Percentiles rank a stretch among this genome's conserved stretches.
Conservation (phyloP, 73 alveolate species). For the Paramecium bursaria region DNA sequence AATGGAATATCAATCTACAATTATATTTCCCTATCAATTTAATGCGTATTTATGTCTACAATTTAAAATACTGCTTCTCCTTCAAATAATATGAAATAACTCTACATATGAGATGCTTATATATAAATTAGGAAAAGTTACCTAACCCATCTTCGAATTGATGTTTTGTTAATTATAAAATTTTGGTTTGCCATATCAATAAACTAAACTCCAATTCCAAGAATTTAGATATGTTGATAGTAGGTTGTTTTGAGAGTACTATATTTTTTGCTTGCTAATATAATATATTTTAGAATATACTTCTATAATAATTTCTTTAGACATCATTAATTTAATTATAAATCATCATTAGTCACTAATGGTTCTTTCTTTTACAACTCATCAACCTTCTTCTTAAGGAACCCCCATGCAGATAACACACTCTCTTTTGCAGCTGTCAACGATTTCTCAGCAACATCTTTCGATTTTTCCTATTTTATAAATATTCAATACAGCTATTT, state of each 20-base stretch:
- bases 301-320: conserved; percentile 46
- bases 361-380: conserved; percentile 36
- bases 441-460: conserved; percentile 63
- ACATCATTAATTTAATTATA: conserved; percentile 12
- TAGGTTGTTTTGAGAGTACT: conserved; percentile 2
- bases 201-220: conserved; percentile 28
- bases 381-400: conserved; percentile 2
- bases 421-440: conserved; percentile 65
- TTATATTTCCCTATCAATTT: neutral
- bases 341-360: too few relatives aligned
- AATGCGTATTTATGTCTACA: neutral
- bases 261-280: conserved; percentile 38
- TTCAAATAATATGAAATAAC: conserved; percentile 15
- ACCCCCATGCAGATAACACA: conserved; percentile 39
- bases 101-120: conserved; percentile 3
- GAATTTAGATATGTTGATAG: conserved; percentile 19
- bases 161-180: conserved; percentile 14
- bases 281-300: neutral
- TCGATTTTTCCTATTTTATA: conserved; percentile 60
- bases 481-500: too few relatives aligned
- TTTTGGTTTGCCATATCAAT: conserved; percentile 27
- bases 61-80: conserved; percentile 31
- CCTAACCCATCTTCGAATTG: conserved; percentile 56
- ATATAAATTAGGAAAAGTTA: neutral
- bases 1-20: conserved; percentile 31